phyloP scores from a whole-genome alignment of 2,329 filamentous ascomycete genomes.

The Penicillium sp. region DNA sequence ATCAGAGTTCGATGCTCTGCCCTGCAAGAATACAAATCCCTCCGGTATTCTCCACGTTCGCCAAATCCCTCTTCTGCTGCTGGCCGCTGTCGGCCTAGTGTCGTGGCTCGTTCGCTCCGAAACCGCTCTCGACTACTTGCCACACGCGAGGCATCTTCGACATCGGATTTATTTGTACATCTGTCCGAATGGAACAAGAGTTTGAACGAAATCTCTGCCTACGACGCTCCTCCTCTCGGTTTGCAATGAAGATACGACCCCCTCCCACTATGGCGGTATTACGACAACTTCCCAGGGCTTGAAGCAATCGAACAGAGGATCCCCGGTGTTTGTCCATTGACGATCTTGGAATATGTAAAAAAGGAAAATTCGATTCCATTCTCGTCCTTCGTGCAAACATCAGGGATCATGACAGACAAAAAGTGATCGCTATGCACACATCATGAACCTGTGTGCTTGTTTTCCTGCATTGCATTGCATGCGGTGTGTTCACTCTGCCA shows the following conservation, averaged over 20 bases:
- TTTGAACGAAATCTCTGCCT: slow-evolving; percentile 5
- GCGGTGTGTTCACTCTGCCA: slow-evolving; percentile 30
- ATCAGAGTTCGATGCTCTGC: slow-evolving; percentile 30
- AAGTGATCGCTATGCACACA: slow-evolving; percentile 28
- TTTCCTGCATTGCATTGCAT: slow-evolving; percentile 26
- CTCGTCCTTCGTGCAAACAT: slow-evolving; percentile 22
- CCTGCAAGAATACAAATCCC: slow-evolving; percentile 28
- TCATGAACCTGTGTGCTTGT: slow-evolving; percentile 27
- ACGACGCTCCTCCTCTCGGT: slow-evolving; percentile 15
- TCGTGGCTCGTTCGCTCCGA: slow-evolving; percentile 16
- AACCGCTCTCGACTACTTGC: slow-evolving; percentile 11
- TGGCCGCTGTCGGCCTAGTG: slow-evolving; percentile 17
- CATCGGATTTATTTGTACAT: slow-evolving; percentile 13
- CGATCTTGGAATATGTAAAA: slow-evolving; percentile 14
- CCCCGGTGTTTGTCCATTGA: slow-evolving; percentile 18
- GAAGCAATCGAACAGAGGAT: slow-evolving; percentile 28
- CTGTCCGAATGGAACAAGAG: slow-evolving; percentile 14
- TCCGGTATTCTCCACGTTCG: slow-evolving; percentile 24
- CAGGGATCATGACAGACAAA: slow-evolving; percentile 28
- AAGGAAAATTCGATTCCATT: slow-evolving; percentile 14
- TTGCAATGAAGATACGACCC: slow-evolving; percentile 15
- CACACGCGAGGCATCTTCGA: slow-evolving; percentile 7
- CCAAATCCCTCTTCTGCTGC: slow-evolving; percentile 16
- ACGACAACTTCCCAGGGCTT: slow-evolving; percentile 28
- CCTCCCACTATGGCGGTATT: slow-evolving; percentile 17